Percentiles rank a stretch among this genome's conserved stretches.
Evolutionary conservation across 1,284 basidiomycete genomes (phyloP).

Genomic region (Ceratobasidium sp.): DNA sequence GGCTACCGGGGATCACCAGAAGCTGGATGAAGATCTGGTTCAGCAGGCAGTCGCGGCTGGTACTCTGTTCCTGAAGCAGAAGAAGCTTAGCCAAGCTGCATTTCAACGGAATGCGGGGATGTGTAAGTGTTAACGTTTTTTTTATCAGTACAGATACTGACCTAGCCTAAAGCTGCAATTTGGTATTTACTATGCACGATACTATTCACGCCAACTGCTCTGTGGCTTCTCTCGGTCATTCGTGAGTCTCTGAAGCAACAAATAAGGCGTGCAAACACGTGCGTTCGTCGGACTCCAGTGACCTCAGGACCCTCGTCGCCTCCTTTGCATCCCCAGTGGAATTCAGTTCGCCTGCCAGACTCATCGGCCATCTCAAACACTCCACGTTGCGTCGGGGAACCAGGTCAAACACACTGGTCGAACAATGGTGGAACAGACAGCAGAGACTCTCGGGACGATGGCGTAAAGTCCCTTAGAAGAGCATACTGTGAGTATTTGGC

Average conservation of each 20-base stretch:
- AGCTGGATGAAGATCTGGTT: background rate
- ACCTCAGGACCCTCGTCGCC: too few species aligned
- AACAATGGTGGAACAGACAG: too few species aligned
- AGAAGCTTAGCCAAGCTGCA: background rate
- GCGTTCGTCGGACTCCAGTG: background rate
- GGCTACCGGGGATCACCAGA: background rate
- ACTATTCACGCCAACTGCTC: conserved; percentile 29
- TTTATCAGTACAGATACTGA: background rate
- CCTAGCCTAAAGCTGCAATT: background rate
- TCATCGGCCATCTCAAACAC: too few species aligned
- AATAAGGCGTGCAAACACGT: background rate
- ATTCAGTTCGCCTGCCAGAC: too few species aligned
- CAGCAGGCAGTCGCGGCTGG: conserved; percentile 2
- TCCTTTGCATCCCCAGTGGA: too few species aligned
- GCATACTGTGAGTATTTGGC: background rate
- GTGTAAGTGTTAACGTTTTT: background rate
- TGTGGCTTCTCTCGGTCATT: conserved; percentile 30
- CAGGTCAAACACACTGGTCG: too few species aligned
- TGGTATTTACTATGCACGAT: conserved; percentile 38
- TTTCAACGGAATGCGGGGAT: conserved; percentile 29
- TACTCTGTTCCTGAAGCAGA: conserved; percentile 21
- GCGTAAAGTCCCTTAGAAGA: too few species aligned
- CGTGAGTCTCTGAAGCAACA: conserved; percentile 5
- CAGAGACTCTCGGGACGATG: too few species aligned
- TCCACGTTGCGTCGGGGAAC: too few species aligned